Evolutionary conservation across 805 yeast genomes (phyloP).

Genomic region (Clavispora carvajalis): DNA sequence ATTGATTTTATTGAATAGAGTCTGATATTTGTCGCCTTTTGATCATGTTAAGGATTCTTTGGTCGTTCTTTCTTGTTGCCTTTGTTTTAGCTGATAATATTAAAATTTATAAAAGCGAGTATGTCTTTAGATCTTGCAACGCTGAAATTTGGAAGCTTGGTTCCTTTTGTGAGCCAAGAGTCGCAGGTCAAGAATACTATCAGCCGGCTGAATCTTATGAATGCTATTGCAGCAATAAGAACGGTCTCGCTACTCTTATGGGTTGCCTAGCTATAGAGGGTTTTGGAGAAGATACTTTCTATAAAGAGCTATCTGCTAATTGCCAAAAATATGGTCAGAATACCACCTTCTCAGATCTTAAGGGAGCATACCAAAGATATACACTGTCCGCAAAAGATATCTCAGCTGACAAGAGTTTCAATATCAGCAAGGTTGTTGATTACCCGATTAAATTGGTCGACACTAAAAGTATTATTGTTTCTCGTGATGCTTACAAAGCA

Average conservation of each 20-base stretch:
- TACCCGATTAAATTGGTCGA: constrained; percentile 7
- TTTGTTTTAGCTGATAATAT: neutral
- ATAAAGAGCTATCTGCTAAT: neutral
- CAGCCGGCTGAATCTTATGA: neutral
- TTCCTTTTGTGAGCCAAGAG: neutral
- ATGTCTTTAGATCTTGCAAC: neutral
- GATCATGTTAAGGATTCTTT: neutral
- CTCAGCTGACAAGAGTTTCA: neutral
- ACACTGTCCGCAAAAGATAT: neutral
- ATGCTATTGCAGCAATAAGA: constrained; percentile 4
- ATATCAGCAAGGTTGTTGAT: constrained; percentile 2
- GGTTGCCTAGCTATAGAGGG: constrained; percentile 3
- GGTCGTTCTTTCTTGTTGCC: neutral
- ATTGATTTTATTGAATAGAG: neutral
- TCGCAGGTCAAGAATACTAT: neutral
- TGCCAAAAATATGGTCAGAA: neutral
- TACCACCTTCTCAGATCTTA: neutral
- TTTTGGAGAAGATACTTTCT: neutral
- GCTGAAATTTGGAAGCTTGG: neutral
- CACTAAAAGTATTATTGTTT: constrained; percentile 1
- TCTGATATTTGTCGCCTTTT: neutral
- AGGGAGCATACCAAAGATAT: neutral
- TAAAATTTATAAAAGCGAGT: neutral
- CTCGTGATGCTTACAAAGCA: constrained; percentile 3
- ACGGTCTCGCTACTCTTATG: constrained; percentile 4